Evolutionary conservation across 441 rosid species (phyloP), one percentile per base, ranked within the genome.

Genomic region (Daphne laureola): DNA sequence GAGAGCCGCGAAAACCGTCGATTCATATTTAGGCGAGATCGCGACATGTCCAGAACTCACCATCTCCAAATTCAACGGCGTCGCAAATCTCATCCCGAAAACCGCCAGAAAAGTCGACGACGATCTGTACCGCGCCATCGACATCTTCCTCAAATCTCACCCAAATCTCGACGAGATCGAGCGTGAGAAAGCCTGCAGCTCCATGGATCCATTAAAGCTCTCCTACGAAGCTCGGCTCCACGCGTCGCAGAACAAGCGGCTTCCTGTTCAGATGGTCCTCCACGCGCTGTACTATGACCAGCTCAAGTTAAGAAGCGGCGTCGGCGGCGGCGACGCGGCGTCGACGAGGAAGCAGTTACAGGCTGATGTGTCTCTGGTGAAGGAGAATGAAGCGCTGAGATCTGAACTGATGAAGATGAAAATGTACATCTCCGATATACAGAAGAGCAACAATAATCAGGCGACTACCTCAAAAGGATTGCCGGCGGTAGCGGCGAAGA

Each of bases 321-420:
- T 18, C 8, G 59, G 67, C 6, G 11, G 11, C 11, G 38, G 7
- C 0, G 80, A 77, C 0, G 90, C 80, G 0, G 8, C 65, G 8
- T 53, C 71, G 11, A 75, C 79, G 12, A 81, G 87, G 67, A 71
- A 58, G 16, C 95, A 75, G 63, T 12, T 84, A 48, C 80, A 79
- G 61, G 73, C 87, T 0, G 98, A 91, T 45, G 65, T 71, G 25
- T 72, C 91, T 4, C 69, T 91, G 45, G 62, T 78, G 16, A 82
- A 77, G 67, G 98, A 91, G 73, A 91, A 91, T 51, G 95, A 91
- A 62, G 91, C 80, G 0, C 55, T 91, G 70, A 65, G 95, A 16
- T 66, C 76, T 0, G 98, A 91, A 73, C 78, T 91, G 5, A 44
- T 66, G 79, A 86, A 79, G 80, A 91, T 91, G 98, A 91, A 86